Base-by-base conservation (phyloP, 305 asterid genomes). In the Solanum hybrid region DNA sequence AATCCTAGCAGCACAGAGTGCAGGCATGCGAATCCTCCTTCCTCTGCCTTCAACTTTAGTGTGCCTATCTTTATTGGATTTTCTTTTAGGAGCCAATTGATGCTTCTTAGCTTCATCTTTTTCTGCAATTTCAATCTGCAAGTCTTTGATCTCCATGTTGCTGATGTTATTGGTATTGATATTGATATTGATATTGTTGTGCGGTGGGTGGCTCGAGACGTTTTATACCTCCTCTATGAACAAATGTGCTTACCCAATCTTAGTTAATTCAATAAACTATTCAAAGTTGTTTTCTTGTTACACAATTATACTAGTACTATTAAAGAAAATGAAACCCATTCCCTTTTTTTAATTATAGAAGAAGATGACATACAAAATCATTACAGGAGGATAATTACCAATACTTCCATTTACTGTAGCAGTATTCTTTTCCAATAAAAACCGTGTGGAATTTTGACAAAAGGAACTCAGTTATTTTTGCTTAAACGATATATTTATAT, bases 1-100 rank as follows among this genome's bases (percentile, higher is more conserved):
- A 89, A 95, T 96, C 88, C 98, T 92, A 45, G 98, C 98, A 10
- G 98, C 98, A 71, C 96, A 95, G 10, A 94, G 89, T 6, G 95
- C 96, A 38, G 98, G 98, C 95, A 95, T 94, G 27, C 98, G 92
- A 89, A 94, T 95, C 89, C 98, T 88, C 29, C 98, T 90, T 22
- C 98, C 98, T 6, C 97, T 95, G 32, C 96, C 97, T 19, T 95
- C 98, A 0, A 95, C 98, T 87, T 95, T 95, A 4, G 95, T 94
- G 84, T 95, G 98, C 31, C 97, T 37, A 78, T 95, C 97, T 60
- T 95, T 95, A 95, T 93, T 95, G 5, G 97, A 94, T 92, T 90
- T 94, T 79, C 97, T 88, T 75, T 94, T 95, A 1, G 98, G 95
- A 11, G 92, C 94, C 76, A 94, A 89, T 32, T 92, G 92, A n/a